phyloP scores from a whole-genome alignment of 495 filamentous ascomycete genomes.

The Penicillium manginii region DNA sequence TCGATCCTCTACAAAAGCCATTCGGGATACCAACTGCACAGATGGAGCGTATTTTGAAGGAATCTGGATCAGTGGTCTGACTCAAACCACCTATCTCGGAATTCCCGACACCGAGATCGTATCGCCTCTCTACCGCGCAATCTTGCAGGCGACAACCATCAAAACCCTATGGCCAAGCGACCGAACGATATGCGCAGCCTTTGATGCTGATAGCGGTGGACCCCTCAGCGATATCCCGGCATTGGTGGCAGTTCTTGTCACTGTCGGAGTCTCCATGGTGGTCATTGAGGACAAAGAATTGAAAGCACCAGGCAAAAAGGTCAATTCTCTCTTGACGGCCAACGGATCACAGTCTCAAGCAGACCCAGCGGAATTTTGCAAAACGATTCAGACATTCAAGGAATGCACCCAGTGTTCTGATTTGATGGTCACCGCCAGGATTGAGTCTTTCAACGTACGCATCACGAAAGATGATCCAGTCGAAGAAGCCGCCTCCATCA shows the following conservation, averaged over 20 bases:
- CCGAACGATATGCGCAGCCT: conserved; percentile 4
- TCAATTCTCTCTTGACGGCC: conserved; percentile 11
- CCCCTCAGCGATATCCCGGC: conserved; percentile 1
- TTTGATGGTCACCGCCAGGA: conserved; percentile 9
- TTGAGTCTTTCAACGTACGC: conserved; percentile 12
- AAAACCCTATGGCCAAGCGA: not conserved
- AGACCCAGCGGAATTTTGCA: conserved; percentile 2
- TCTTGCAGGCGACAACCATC: conserved; percentile 3
- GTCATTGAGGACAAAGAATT: conserved; percentile 11
- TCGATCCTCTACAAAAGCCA: not conserved
- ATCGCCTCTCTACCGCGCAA: conserved; percentile 8
- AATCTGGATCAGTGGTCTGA: conserved; percentile 12
- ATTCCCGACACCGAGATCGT: conserved; percentile 12
- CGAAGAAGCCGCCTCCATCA: conserved; percentile 6
- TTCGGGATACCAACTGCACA: not conserved
- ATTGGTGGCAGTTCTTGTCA: not conserved
- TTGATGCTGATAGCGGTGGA: conserved; percentile 15
- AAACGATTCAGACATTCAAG: conserved; percentile 3
- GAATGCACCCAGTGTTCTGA: not conserved
- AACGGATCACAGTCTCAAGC: conserved; percentile 4
- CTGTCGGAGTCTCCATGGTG: conserved; percentile 4
- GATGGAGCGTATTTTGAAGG: conserved; percentile 3
- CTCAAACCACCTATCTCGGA: conserved; percentile 10
- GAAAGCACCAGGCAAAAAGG: conserved; percentile 7
- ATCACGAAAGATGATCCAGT: conserved; percentile 1